phyloP scores from a whole-genome alignment of 768 basidiomycete species.

The Rhodotorula babjevae region DNA sequence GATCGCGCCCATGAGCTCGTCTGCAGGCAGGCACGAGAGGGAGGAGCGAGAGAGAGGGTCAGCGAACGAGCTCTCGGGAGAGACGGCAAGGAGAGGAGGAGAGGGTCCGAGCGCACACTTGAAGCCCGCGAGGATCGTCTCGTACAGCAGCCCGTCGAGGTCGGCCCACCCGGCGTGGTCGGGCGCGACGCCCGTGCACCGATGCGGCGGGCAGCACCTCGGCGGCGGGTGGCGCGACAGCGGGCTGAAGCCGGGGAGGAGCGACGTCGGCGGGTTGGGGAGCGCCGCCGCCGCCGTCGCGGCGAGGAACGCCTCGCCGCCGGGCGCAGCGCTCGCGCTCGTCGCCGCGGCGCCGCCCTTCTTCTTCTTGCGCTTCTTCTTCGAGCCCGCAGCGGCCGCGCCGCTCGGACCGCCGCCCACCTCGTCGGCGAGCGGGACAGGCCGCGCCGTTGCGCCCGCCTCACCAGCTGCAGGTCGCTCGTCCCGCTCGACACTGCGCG shows the following conservation, averaged over 20 bases:
- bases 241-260: conserved; percentile 7
- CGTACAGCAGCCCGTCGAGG: conserved; percentile 32
- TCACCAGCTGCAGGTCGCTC: too few relatives aligned
- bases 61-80: too few relatives aligned
- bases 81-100: neutral
- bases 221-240: conserved; percentile 28
- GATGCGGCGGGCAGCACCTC: conserved; percentile 30
- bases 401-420: neutral
- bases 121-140: conserved; percentile 32
- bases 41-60: neutral
- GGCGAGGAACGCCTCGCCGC: neutral
- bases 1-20: conserved; percentile 37
- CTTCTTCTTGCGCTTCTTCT: conserved; percentile 31
- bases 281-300: too few relatives aligned
- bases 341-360: neutral
- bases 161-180: conserved; percentile 19
- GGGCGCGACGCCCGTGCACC: conserved; percentile 26
- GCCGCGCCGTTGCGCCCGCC: too few relatives aligned
- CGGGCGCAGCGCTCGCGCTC: neutral
- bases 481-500: neutral
- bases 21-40: neutral
- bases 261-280: neutral
- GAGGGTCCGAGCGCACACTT: conserved; percentile 17
- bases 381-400: neutral
- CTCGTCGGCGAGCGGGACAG: neutral